Evolutionary conservation across 1,284 basidiomycete species (phyloP).

Genomic region (Trametes versicolor): DNA sequence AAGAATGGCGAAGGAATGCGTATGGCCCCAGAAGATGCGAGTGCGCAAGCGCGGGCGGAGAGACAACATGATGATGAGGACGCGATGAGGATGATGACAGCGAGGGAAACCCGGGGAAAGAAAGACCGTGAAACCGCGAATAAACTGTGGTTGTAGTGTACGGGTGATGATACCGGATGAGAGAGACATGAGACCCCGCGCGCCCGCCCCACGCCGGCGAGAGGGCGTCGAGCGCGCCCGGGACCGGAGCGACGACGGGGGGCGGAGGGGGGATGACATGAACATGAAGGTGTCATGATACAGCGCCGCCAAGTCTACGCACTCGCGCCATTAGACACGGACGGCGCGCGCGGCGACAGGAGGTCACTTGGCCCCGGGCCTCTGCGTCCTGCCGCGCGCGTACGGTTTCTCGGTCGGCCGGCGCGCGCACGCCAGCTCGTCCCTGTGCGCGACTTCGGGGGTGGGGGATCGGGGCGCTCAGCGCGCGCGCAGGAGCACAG

Average conservation of each 20-base stretch:
- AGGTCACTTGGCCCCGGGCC: conserved; percentile 17
- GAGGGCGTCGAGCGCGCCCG: not conserved
- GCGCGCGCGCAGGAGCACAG: conserved; percentile 19
- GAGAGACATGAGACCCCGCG: conserved; percentile 10
- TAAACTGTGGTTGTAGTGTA: conserved; percentile 22
- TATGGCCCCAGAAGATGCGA: not conserved
- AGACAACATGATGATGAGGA: not conserved
- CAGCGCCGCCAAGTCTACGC: conserved; percentile 2
- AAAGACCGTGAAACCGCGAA: conserved; percentile 4
- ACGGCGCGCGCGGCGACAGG: conserved; percentile 1
- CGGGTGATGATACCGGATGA: conserved; percentile 15
- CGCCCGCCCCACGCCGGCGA: conserved; percentile 4
- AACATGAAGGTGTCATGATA: conserved; percentile 14
- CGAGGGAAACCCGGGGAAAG: conserved; percentile 12
- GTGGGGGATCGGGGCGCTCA: conserved; percentile 16
- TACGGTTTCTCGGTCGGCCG: conserved; percentile 10
- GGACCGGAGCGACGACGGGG: not conserved
- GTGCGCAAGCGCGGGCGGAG: conserved; percentile 3
- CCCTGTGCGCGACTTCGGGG: conserved; percentile 12
- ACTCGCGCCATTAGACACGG: not conserved
- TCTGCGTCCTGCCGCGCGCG: conserved; percentile 17
- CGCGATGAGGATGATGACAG: conserved; percentile 8
- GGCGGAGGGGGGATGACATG: conserved; percentile 9
- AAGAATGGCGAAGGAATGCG: not conserved
- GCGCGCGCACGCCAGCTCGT: conserved; percentile 12